Base-by-base conservation (phyloP, 1,284 basidiomycete species). In the Ustanciosporium gigantosporum region DNA sequence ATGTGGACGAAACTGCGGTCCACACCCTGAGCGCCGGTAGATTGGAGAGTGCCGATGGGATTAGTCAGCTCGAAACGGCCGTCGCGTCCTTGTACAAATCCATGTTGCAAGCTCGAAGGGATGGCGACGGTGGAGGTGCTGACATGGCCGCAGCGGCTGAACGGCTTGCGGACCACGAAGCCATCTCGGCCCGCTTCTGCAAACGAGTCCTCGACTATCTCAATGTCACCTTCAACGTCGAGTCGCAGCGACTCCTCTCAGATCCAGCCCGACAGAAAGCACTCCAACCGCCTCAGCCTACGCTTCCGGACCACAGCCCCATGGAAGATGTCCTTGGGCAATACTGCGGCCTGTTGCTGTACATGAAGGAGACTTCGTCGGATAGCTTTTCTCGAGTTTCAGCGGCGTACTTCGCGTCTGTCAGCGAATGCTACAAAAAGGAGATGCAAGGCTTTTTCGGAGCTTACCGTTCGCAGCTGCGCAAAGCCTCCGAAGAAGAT, bases 71-170 rank as follows among this genome's bases (percentile, higher is more conserved):
- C 19, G 94, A 98, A 79, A 83, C 83, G 41, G 88, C 93, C 9
- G 88, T 88, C 0, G 85, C 88, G 0, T 87, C 89, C 44, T 81
- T 98, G n/a, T 98, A 98, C 82, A 95, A 95, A 77, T 93, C 93
- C 2, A 81, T 98, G 14, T 86, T 91, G 67, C 91, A 92, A 4
- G 88, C 90, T n/a, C 82, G 87, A 59, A 91, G 95, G n/a, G 68
- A 70, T 21, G 52, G 49, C n/a, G 74, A 87, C 86, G 70, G 88
- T 88, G 60, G 59, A 21, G 61, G 56, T 27, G 59, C 56, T 4
- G 70, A 68, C 37, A 93, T 96, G 85, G 89, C 91, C 7, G 92
- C 92, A 0, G 91, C 91, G 9, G 67, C 76, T 3, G 90, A 93
- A 76, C 82, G 91, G 19, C 81, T 96, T 57, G 85, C 87, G 49